Evolutionary conservation across 1,284 basidiomycete genomes (phyloP), one percentile per base, ranked within the genome.

Genomic region (Singerocomus inundabilis): DNA sequence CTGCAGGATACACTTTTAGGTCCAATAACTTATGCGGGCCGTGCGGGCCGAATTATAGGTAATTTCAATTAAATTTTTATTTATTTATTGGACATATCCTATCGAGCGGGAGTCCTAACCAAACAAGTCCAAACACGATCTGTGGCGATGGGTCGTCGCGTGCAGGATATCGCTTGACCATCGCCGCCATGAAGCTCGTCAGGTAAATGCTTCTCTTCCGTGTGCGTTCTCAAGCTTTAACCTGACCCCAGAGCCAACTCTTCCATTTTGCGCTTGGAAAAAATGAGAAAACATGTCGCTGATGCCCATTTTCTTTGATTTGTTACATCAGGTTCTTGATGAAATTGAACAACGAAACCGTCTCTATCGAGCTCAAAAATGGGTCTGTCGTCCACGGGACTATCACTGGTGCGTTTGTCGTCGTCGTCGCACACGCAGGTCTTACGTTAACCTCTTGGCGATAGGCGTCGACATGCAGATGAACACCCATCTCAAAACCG

Each of bases 341-440:
- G 96, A 99, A 98, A 82, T 77, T 99, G 74, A 97, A 98, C 82
- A 98, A 98, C 72, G 96, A 99, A 81, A 96, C 94, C 61, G 95
- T 98, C 60, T 93, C 94, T 57, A 86, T 99, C 70, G 95, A 99
- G 77, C 82, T 99, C 64, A 99, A 99, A 77, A 98, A 99, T 61
- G 96, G 96, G 37, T 93, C 93, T 1, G 76, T 95, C 49, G 88
- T 99, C 26, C 91, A 97, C 66, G 96, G 96, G 15, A 99, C 96
- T 24, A 98, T 99, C 69, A 98, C 94, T 30, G 95, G 95, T 95
- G 60, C 56, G 82, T 66, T 11, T 15, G 18, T 30, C 11, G 16
- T 28, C 38, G 6, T 46, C 26, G n/a, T 38, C 10, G 31, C 2
- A 18, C 26, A 7, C 5, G 0, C 35, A 16, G 11, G 9, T 36